Evolutionary conservation across 1,284 basidiomycete species (phyloP), one percentile per base, ranked within the genome.

Genomic region (Cryptococcus sp.): DNA sequence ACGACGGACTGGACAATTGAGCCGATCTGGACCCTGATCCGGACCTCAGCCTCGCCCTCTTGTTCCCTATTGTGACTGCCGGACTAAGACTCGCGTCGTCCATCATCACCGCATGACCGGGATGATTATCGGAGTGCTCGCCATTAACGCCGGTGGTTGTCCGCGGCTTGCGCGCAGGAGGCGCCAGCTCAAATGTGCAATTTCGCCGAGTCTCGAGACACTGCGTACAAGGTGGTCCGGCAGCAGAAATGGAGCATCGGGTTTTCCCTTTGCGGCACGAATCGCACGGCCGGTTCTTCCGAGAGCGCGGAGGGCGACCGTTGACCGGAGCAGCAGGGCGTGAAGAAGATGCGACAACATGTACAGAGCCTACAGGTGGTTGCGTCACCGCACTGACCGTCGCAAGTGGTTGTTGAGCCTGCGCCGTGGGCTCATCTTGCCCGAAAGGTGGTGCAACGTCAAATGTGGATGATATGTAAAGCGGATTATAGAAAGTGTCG

Each of bases 251-350:
- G 7, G 49, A 23, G 44, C 67, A 68, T n/a, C 67, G 55, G 4
- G 64, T 49, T 44, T 68, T 68, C 23, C 56, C 38, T 27, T 54
- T 44, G 20, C 67, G 57, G 47, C 67, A 68, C 11, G 31, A 27
- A 47, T 68, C 67, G 48, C 67, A 68, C 1, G 67, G 67, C 5
- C 67, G 54, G 22, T 60, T 60, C 55, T 65, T 65, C 8, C 66
- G 35, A 15, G 60, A 63, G 23, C 66, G 54, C 3, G 40, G 56
- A 19, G 57, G 55, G 20, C 65, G 54, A 19, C 56, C 64, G 10
- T 35, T 35, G 31, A 20, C 56, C 56, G 22, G 16, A 7, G n/a
- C 15, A 25, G 7, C n/a, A 23, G 27, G 38, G 7, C 16, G 39
- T 19, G 38, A 25, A 41, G 40, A 25, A 40, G 40, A 7, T 52